phyloP scores from a whole-genome alignment of 2,329 filamentous ascomycete genomes.

The Alternaria gansuensis region DNA sequence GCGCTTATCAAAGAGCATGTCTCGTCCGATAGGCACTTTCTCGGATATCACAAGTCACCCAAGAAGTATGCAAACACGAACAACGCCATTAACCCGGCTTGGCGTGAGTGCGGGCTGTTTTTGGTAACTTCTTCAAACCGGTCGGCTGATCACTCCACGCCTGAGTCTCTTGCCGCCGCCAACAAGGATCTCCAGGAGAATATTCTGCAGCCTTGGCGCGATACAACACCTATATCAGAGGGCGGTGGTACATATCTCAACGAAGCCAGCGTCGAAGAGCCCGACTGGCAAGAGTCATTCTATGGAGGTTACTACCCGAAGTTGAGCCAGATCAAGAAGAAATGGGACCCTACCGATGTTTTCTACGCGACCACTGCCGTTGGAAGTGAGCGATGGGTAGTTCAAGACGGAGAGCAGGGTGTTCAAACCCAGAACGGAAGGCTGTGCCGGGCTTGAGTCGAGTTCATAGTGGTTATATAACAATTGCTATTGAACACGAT shows the following conservation, averaged over 20 bases:
- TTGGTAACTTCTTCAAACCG: slow-evolving; percentile 16
- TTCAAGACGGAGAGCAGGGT: slow-evolving; percentile 30
- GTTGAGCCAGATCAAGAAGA: slow-evolving; percentile 32
- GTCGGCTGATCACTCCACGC: slow-evolving; percentile 15
- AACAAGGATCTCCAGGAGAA: slow-evolving; percentile 22
- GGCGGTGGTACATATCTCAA: slow-evolving; percentile 46
- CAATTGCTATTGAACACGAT: too few species aligned
- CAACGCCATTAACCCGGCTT: slow-evolving; percentile 34
- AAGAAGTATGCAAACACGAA: slow-evolving; percentile 24
- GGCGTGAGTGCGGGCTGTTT: slow-evolving; percentile 32
- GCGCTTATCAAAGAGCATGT: slow-evolving; percentile 55
- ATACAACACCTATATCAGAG: slow-evolving; percentile 20
- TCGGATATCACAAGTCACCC: slow-evolving; percentile 31
- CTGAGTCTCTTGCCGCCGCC: slow-evolving; percentile 19
- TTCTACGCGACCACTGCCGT: slow-evolving; percentile 38
- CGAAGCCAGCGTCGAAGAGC: slow-evolving; percentile 46
- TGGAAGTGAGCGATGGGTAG: slow-evolving; percentile 34
- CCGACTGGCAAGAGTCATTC: slow-evolving; percentile 47
- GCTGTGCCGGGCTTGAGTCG: slow-evolving; percentile 25
- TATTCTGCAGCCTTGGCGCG: slow-evolving; percentile 28
- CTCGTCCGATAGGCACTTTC: slow-evolving; percentile 17
- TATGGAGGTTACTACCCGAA: slow-evolving; percentile 41
- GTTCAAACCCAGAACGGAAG: slow-evolving; percentile 33
- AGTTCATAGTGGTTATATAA: too few species aligned
- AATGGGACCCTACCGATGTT: slow-evolving; percentile 35